A percentile compares a stretch with the other conserved stretches of the same genome.
phyloP scores from a whole-genome alignment of 192 early-diverging fungal genomes.

The Coemansia sp. region DNA sequence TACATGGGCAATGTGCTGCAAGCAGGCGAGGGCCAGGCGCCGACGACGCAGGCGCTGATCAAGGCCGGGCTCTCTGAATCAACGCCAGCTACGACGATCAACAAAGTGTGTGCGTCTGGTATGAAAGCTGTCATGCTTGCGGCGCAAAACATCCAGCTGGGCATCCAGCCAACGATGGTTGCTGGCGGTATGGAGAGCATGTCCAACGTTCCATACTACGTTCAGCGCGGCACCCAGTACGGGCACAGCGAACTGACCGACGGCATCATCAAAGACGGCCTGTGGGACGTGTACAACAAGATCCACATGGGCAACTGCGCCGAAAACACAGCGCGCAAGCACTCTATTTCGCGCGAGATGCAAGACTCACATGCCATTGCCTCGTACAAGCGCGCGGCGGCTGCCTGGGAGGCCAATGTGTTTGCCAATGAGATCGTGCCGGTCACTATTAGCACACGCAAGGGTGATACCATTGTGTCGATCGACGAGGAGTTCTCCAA shows the following conservation, averaged over 20 bases:
- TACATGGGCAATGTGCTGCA: slow-evolving; percentile 96
- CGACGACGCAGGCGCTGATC: slow-evolving; percentile 88
- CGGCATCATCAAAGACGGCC: slow-evolving; percentile 92
- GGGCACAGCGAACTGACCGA: slow-evolving; percentile 81
- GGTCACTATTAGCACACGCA: slow-evolving; percentile 78
- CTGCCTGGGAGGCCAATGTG: slow-evolving; percentile 80
- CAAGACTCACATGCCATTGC: slow-evolving; percentile 86
- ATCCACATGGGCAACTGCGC: slow-evolving; percentile 77
- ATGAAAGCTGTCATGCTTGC: slow-evolving; percentile 96
- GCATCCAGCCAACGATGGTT: slow-evolving; percentile 77
- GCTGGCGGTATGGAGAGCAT: slow-evolving; percentile 97
- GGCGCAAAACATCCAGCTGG: slow-evolving; percentile 77
- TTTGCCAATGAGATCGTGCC: slow-evolving; percentile 84
- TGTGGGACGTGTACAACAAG: slow-evolving; percentile 96
- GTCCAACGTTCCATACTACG: slow-evolving; percentile 83
- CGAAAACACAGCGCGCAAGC: slow-evolving; percentile 85
- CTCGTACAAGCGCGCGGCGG: slow-evolving; percentile 87
- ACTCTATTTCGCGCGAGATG: slow-evolving; percentile 81
- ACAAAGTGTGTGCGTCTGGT: slow-evolving; percentile 99
- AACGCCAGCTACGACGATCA: slow-evolving; percentile 94
- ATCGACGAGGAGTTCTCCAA: slow-evolving; percentile 96
- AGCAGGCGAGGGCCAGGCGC: slow-evolving; percentile 85
- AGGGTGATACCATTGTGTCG: slow-evolving; percentile 73
- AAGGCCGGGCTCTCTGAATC: slow-evolving; percentile 71
- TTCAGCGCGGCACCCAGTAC: slow-evolving; percentile 65